Evolutionary conservation across 2,329 filamentous ascomycete genomes (phyloP).

Genomic region (Thyridium curvatum): DNA sequence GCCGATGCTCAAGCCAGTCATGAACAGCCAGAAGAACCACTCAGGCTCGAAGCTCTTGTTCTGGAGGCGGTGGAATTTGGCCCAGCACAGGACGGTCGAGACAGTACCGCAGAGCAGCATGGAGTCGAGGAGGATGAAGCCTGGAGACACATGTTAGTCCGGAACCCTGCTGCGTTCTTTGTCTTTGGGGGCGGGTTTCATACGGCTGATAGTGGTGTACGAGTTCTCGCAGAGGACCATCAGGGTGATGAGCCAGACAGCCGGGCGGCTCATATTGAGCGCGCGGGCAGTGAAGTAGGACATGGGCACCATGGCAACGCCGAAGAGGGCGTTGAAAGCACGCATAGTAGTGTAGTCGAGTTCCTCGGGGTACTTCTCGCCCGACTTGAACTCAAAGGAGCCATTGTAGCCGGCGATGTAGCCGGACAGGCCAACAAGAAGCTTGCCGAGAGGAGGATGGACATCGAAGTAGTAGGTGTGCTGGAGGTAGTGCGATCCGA

Average conservation of each 20-base stretch:
- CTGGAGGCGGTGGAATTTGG: slow-evolving; percentile 88
- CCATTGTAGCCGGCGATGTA: slow-evolving; percentile 98
- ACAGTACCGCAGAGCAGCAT: slow-evolving; percentile 99
- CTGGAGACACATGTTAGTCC: slow-evolving; percentile 1
- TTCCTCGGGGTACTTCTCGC: slow-evolving; percentile 88
- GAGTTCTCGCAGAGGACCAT: slow-evolving; percentile 99
- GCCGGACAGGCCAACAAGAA: slow-evolving; percentile 93
- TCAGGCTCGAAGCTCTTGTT: slow-evolving; percentile 79
- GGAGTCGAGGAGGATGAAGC: slow-evolving; percentile 92
- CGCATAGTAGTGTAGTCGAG: slow-evolving; percentile 99
- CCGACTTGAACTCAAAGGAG: slow-evolving; percentile 98
- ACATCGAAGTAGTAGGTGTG: slow-evolving; percentile 98
- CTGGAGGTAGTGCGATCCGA: slow-evolving; percentile 98
- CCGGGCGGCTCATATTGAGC: slow-evolving; percentile 75
- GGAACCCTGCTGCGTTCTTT: too few relatives aligned
- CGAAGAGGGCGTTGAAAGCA: slow-evolving; percentile 92
- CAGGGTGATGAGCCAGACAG: slow-evolving; percentile 90
- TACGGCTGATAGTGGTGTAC: slow-evolving; percentile 93
- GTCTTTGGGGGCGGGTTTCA: too few relatives aligned
- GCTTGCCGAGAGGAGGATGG: slow-evolving; percentile 87
- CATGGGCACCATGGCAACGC: slow-evolving; percentile 84
- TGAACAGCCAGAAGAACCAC: slow-evolving; percentile 91
- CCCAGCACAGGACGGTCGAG: slow-evolving; percentile 93
- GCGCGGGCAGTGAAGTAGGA: slow-evolving; percentile 94
- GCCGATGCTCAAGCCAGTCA: slow-evolving; percentile 92